Evolutionary conservation across 148 eudicot genomes (phyloP), one percentile per base, ranked within the genome.

Genomic region (Cornus suecica): DNA sequence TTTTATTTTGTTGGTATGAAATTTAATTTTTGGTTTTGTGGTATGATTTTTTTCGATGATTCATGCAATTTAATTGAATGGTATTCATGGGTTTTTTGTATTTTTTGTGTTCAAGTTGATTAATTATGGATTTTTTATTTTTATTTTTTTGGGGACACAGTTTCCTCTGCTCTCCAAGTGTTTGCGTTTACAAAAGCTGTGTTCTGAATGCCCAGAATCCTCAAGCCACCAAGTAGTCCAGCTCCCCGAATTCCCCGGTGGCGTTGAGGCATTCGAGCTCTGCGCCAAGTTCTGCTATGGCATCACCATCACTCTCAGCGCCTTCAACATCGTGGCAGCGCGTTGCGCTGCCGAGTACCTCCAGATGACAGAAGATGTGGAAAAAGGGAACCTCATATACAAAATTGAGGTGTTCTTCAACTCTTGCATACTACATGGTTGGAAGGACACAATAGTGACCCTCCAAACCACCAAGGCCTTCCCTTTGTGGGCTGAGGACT

Each of bases 281-380:
- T 95, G 99, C 73, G 99, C 97, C 0, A 94, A 94, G 54, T 94
- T 94, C 77, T 94, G 98, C 73, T 94, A 94, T 76, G 94, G 96
- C 22, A 95, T 95, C 75, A 91, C 96, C 29, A 85, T 95, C 84
- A 92, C 97, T 27, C 71, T 95, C 24, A 88, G 94, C 71, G 94
- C 99, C 62, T 80, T 85, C 87, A 95, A 95, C 90, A 80, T 92
- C 22, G 92, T 95, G 1, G 74, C 97, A 0, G 83, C 77, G 0
- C 85, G 92, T 1, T 92, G 97, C 31, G 99, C 97, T 0, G 90
- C 99, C 0, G 93, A 95, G 61, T 95, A 89, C 66, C 97, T 95
- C 22, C 87, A 86, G 66, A 95, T 95, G 99, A 86, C 94, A 32
- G 99, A 95, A 72, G 91, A 91, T 41, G 92, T 88, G 0, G 99